These are phyloP conservation scores for Lodderomyces margitis DNA, from an alignment of 1,139 yeast species.

Conservation along the genomic window DNA sequence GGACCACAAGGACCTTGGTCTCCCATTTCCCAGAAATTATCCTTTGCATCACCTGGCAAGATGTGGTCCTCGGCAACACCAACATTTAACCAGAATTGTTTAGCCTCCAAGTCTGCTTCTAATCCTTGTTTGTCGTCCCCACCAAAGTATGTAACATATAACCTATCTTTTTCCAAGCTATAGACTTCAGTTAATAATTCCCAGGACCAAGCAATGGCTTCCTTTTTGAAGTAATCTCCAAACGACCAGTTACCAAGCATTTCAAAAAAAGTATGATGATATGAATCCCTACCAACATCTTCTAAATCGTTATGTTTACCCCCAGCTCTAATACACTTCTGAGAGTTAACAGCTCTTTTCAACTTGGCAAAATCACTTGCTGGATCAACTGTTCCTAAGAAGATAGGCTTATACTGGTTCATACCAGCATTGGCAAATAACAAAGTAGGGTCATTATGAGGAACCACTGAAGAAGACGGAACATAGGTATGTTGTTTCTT, in stretches of 20 bases:
- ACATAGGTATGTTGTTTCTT: conserved; percentile 71
- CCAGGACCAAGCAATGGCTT: conserved; percentile 89
- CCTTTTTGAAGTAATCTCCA: conserved; percentile 96
- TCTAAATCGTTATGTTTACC: conserved; percentile 98
- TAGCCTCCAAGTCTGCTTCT: conserved; percentile 93
- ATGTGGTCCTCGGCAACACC: conserved; percentile 94
- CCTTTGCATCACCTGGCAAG: conserved; percentile 84
- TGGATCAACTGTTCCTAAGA: conserved; percentile 96
- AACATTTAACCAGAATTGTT: conserved; percentile 75
- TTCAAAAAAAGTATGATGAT: conserved; percentile 97
- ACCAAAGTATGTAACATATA: conserved; percentile 93
- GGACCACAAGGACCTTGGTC: conserved; percentile 99
- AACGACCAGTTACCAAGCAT: conserved; percentile 99
- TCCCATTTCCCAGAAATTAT: conserved; percentile 99
- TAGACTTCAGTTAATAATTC: conserved; percentile 82
- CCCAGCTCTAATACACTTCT: conserved; percentile 98
- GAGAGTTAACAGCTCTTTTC: conserved; percentile 92
- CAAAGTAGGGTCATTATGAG: conserved; percentile 96
- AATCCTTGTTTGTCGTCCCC: conserved; percentile 86
- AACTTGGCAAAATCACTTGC: conserved; percentile 78
- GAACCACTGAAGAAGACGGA: conserved; percentile 92
- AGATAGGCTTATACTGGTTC: conserved; percentile 98
- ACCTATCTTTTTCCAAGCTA: conserved; percentile 71
- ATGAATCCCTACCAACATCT: conserved; percentile 96
- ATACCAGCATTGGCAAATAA: conserved; percentile 97